Evolutionary conservation across 768 basidiomycete genomes (phyloP).

Genomic region (Suillus fuscotomentosus): DNA sequence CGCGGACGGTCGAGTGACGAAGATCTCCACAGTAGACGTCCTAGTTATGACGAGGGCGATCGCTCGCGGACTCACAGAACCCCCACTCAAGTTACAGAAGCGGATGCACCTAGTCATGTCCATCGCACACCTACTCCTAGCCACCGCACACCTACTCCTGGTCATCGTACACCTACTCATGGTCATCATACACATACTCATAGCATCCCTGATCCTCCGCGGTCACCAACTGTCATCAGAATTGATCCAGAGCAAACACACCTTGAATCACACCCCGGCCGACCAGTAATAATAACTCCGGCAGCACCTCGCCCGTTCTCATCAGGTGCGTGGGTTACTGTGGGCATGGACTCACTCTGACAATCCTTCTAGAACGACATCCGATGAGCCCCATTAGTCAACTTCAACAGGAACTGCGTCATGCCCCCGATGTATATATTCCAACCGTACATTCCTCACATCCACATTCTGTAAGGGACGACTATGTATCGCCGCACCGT

Average conservation of each 20-base stretch:
- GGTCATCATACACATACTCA: constrained; percentile 1
- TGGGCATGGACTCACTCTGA: background rate
- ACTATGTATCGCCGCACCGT: no score
- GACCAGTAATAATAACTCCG: constrained; percentile 3
- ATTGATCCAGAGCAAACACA: constrained; percentile 15
- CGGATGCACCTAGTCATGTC: background rate
- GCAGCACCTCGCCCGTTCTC: background rate
- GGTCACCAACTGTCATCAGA: constrained; percentile 31
- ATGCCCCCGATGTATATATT: constrained; percentile 8
- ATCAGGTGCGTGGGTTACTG: constrained; percentile 14
- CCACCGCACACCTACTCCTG: constrained; percentile 1
- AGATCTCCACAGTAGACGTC: constrained; percentile 12
- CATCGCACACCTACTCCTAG: constrained; percentile 2
- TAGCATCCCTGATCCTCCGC: constrained; percentile 3
- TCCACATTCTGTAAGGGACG: background rate
- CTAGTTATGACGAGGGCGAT: constrained; percentile 12
- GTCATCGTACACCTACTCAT: constrained; percentile 2
- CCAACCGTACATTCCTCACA: constrained; percentile 8
- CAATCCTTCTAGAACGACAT: constrained; percentile 14
- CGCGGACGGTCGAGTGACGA: constrained; percentile 16
- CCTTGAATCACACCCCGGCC: background rate
- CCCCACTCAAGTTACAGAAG: constrained; percentile 9
- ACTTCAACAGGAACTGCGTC: constrained; percentile 8
- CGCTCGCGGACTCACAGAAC: constrained; percentile 12
- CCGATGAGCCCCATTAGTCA: constrained; percentile 9